phyloP scores from a whole-genome alignment of 805 yeast genomes.

The Candida golubevii region DNA sequence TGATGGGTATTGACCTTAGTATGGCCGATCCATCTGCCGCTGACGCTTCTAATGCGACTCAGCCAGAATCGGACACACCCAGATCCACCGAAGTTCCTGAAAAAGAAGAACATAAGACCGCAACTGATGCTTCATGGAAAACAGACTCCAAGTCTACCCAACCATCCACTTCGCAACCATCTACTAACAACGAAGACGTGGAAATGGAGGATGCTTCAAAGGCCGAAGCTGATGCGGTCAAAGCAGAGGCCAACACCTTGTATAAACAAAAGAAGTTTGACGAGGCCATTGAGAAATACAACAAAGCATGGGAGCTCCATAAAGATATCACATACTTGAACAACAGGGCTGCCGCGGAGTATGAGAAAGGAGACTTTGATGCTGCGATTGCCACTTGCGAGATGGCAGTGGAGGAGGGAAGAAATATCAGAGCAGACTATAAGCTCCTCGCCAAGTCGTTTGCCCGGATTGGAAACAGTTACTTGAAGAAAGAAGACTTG shows the following conservation, averaged over 20 bases:
- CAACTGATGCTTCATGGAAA: background rate
- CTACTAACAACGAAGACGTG: slow-evolving; percentile 21
- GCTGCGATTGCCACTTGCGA: slow-evolving; percentile 77
- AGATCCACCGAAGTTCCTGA: background rate
- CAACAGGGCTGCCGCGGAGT: slow-evolving; percentile 97
- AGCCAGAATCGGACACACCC: slow-evolving; percentile 9
- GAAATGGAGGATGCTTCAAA: slow-evolving; percentile 37
- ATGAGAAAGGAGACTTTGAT: slow-evolving; percentile 89
- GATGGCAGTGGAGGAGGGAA: slow-evolving; percentile 82
- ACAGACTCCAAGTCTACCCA: slow-evolving; percentile 1
- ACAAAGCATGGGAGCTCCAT: slow-evolving; percentile 77
- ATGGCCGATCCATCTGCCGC: slow-evolving; percentile 21
- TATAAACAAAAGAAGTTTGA: slow-evolving; percentile 88
- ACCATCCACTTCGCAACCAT: slow-evolving; percentile 5
- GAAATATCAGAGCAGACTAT: slow-evolving; percentile 88
- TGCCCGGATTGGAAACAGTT: slow-evolving; percentile 83
- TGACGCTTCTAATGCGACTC: slow-evolving; percentile 14
- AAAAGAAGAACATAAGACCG: background rate
- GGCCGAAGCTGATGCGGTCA: slow-evolving; percentile 60
- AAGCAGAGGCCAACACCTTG: slow-evolving; percentile 79
- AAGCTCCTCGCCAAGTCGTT: slow-evolving; percentile 88
- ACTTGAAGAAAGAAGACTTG: slow-evolving; percentile 70
- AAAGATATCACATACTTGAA: slow-evolving; percentile 90
- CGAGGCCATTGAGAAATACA: slow-evolving; percentile 83
- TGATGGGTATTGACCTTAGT: slow-evolving; percentile 76